Base-by-base conservation (phyloP, 495 filamentous ascomycete species). In the Penicillium pancosmium region DNA sequence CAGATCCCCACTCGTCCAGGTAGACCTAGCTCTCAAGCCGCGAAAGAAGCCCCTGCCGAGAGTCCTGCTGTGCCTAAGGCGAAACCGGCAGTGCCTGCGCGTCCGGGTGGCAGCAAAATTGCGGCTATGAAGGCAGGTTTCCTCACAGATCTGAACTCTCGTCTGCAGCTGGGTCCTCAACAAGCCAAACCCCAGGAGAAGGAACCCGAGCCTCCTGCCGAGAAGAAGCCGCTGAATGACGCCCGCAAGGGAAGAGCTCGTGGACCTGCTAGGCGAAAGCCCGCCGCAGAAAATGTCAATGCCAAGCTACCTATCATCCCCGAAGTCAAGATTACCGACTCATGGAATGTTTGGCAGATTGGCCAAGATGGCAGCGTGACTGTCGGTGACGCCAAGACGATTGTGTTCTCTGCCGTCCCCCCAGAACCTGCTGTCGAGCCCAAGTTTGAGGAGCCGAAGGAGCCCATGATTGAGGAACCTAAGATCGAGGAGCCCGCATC, bases 101-200 rank as follows among this genome's bases (percentile, higher is more conserved):
- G 92, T 33, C 91, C 92, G 0, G 78, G 80, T 43, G 91, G 90
- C 4, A 74, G 68, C 60, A 98, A 98, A 76, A 94, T 98, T 66
- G 91, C 92, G 15, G 90, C 92, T 21, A 68, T 98, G 52, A 91
- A 94, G 73, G 88, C 89, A 15, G 92, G 91, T 4, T 97, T 98
- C 74, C 83, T 98, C 77, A 88, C 83, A 31, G 93, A 98, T 68
- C 74, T 98, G 40, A 94, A 98, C 69, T 89, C 88, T 15, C 86
- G 91, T 15, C 78, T 98, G 40, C 86, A 89, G 70, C 71, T 92
- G 7, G 94, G 95, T 13, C 93, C 91, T 12, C 86, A 88, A 60
- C 84, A 86, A 21, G 86, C 86, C 54, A 89, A 91, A 76, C 74
- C 75, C n/a, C 75, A 82, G 63, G 85, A 89, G 64, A 89, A 91